Evolutionary conservation across 2,329 filamentous ascomycete species (phyloP).

Genomic region (Ascosphaera apis): DNA sequence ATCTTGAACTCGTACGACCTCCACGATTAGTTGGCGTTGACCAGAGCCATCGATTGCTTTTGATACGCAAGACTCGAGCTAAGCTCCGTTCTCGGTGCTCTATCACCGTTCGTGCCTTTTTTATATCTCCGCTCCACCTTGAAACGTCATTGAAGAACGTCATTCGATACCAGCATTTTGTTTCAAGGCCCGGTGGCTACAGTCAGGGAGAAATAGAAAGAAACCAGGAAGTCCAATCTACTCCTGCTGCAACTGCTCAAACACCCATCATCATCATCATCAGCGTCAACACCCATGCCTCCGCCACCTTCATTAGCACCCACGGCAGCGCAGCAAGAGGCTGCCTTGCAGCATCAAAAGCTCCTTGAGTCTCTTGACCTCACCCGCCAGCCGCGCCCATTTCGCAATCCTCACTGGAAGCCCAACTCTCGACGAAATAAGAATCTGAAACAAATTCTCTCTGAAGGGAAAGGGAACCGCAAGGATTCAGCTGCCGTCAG

Average conservation of each 20-base stretch:
- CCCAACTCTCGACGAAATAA: constrained; percentile 93
- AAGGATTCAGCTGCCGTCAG: constrained; percentile 36
- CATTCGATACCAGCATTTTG: too few relatives aligned
- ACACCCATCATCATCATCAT: background rate
- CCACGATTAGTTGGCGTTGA: too few relatives aligned
- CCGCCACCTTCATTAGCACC: background rate
- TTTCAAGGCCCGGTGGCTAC: too few relatives aligned
- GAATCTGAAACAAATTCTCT: constrained; percentile 89
- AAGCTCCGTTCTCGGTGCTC: too few relatives aligned
- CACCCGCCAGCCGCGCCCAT: constrained; percentile 61
- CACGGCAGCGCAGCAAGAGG: background rate
- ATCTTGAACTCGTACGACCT: background rate
- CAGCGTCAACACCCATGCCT: too few relatives aligned
- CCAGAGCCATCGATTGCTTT: too few relatives aligned
- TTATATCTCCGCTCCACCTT: too few relatives aligned
- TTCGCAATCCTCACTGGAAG: constrained; percentile 77
- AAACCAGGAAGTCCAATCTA: too few relatives aligned
- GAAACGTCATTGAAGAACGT: too few relatives aligned
- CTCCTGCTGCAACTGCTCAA: background rate
- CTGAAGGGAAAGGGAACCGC: constrained; percentile 46
- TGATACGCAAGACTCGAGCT: too few relatives aligned
- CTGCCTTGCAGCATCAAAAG: constrained; percentile 36
- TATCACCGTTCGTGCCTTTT: too few relatives aligned
- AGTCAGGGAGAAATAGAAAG: too few relatives aligned
- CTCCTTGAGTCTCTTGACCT: constrained; percentile 87